These are phyloP conservation scores for Xylaria palmicola DNA, from an alignment of 495 filamentous ascomycete genomes.

Conservation along the genomic window DNA sequence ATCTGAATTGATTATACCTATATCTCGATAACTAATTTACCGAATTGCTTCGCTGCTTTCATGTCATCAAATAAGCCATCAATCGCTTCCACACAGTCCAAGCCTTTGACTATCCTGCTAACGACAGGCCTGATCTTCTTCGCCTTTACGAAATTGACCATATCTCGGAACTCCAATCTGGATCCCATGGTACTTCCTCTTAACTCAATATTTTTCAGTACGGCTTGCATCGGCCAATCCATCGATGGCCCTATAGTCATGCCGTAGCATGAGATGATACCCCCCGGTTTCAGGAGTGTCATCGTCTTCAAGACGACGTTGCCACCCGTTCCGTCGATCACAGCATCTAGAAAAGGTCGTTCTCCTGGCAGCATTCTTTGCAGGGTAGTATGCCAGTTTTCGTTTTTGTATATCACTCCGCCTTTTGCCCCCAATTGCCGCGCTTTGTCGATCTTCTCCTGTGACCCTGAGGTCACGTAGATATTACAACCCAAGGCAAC, in stretches of 20 bases:
- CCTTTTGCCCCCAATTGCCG: conserved; percentile 62
- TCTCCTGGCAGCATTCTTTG: conserved; percentile 53
- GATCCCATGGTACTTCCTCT: conserved; percentile 70
- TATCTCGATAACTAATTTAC: conserved; percentile 41
- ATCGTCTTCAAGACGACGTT: conserved; percentile 58
- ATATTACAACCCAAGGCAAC: conserved; percentile 36
- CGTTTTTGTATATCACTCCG: conserved; percentile 64
- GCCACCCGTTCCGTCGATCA: conserved; percentile 74
- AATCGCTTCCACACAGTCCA: conserved; percentile 62
- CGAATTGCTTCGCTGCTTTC: conserved; percentile 68
- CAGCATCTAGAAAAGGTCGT: conserved; percentile 59
- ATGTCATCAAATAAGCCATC: conserved; percentile 70
- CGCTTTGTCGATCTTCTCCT: conserved; percentile 64
- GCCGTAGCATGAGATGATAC: conserved; percentile 66
- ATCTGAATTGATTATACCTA: conserved; percentile 47
- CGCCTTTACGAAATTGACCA: conserved; percentile 66
- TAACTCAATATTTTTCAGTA: conserved; percentile 72
- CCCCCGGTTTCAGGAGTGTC: conserved; percentile 60
- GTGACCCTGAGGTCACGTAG: conserved; percentile 62
- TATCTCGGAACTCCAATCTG: conserved; percentile 66
- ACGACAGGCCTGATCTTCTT: conserved; percentile 64
- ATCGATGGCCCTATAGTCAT: conserved; percentile 73
- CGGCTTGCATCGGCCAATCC: conserved; percentile 64
- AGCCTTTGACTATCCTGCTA: conserved; percentile 53
- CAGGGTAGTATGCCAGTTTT: conserved; percentile 66